These are phyloP conservation scores for Amborella trichopoda DNA, from an alignment of 164 flowering plant species.

Conservation along the genomic window DNA sequence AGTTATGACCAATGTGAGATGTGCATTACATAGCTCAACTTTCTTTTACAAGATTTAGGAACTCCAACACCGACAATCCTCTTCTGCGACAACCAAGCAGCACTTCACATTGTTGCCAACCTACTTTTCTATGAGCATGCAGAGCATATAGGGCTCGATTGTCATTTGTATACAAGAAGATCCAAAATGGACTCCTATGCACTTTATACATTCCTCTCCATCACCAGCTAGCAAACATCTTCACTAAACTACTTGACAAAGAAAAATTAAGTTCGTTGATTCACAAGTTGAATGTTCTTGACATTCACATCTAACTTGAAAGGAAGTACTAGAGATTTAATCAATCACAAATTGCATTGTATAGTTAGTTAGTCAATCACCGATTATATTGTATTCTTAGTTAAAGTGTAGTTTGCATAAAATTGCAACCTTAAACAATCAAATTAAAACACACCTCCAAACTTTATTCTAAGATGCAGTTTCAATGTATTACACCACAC, in stretches of 20 bases:
- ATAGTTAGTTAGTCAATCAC: too few relatives aligned
- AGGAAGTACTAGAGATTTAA: neutral
- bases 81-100: slow-evolving; percentile 1
- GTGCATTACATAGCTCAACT: neutral
- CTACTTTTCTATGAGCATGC: neutral
- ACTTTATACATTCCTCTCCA: too few relatives aligned
- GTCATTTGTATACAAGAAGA: neutral
- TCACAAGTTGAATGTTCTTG: slow-evolving; percentile 4
- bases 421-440: too few relatives aligned
- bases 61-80: neutral
- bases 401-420: too few relatives aligned
- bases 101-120: neutral
- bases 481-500: too few relatives aligned
- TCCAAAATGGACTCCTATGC: neutral
- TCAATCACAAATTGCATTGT: too few relatives aligned
- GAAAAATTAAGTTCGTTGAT: neutral
- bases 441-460: too few relatives aligned
- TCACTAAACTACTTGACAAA: neutral
- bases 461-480: too few relatives aligned
- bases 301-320: neutral
- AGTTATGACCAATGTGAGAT: neutral
- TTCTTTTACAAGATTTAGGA: neutral
- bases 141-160: neutral
- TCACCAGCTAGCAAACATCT: neutral
- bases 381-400: too few relatives aligned